phyloP scores from a whole-genome alignment of 306 rosid species.

The Fragaria vesca region DNA sequence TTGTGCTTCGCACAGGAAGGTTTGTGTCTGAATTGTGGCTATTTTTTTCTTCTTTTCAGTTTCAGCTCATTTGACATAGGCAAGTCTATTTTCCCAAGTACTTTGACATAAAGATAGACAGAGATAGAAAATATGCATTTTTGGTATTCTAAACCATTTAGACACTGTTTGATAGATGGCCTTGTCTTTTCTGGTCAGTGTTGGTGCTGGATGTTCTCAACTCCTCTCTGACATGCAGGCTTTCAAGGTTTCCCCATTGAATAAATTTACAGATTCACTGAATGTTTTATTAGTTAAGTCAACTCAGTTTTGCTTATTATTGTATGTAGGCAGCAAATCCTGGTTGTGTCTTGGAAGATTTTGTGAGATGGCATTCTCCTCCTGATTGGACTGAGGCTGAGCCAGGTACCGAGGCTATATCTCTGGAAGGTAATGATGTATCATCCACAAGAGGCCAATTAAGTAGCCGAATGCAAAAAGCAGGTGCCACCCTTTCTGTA shows the following conservation, averaged over 20 bases:
- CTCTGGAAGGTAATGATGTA: constrained; percentile 43
- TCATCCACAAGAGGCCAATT: constrained; percentile 65
- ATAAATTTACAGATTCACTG: constrained; percentile 18
- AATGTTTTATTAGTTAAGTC: constrained; percentile 12
- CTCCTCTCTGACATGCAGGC: constrained; percentile 99
- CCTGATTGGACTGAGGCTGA: constrained; percentile 93
- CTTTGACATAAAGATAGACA: neutral
- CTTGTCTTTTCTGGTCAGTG: constrained; percentile 61
- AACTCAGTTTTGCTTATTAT: constrained; percentile 27
- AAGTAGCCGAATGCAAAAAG: constrained; percentile 95
- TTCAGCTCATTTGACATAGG: constrained; percentile 13
- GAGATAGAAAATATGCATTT: neutral
- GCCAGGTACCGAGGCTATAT: constrained; percentile 43
- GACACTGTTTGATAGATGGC: constrained; percentile 38
- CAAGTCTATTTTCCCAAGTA: neutral
- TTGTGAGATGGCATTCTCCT: constrained; percentile 99
- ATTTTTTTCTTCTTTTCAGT: neutral
- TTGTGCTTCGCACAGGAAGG: constrained; percentile 99
- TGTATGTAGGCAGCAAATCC: constrained; percentile 91
- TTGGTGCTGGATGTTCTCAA: constrained; percentile 99
- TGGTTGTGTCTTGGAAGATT: constrained; percentile 98
- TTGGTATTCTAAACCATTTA: neutral
- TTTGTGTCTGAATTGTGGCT: constrained; percentile 34
- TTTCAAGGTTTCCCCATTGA: constrained; percentile 70
- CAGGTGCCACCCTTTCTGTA: constrained; percentile 51